phyloP scores from a whole-genome alignment of 2,329 filamentous ascomycete species.

The Claviceps africana region DNA sequence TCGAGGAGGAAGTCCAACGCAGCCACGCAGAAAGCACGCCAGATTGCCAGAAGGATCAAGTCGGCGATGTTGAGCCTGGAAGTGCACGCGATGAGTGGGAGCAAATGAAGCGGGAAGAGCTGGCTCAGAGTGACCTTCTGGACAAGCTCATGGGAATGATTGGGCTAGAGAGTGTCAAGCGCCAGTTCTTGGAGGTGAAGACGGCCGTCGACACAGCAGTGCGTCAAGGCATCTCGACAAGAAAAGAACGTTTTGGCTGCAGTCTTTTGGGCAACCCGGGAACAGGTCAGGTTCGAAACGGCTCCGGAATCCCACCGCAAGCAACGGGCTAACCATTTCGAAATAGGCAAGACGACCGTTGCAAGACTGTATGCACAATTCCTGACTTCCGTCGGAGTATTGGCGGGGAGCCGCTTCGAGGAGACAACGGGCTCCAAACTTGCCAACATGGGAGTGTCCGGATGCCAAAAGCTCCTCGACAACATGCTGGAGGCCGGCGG shows the following conservation, averaged over 20 bases:
- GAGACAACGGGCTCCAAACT: constrained; percentile 57
- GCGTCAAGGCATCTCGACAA: constrained; percentile 41
- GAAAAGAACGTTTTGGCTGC: constrained; percentile 45
- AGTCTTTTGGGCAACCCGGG: constrained; percentile 60
- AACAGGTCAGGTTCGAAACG: constrained; percentile 37
- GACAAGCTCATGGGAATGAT: constrained; percentile 57
- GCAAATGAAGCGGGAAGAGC: constrained; percentile 39
- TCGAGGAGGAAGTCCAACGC: background rate
- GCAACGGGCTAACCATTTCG: background rate
- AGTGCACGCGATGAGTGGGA: constrained; percentile 44
- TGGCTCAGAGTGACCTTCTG: constrained; percentile 33
- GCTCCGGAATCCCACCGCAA: background rate
- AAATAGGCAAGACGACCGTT: constrained; percentile 53
- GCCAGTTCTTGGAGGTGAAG: constrained; percentile 48
- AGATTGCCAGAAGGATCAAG: background rate
- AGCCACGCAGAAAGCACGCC: background rate
- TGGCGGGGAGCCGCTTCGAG: constrained; percentile 45
- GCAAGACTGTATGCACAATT: constrained; percentile 57
- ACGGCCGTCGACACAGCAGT: constrained; percentile 43
- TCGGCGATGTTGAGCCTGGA: background rate
- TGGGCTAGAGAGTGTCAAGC: constrained; percentile 56
- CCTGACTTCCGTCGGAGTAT: constrained; percentile 43
- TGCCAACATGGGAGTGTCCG: constrained; percentile 45
- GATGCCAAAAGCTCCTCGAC: constrained; percentile 36
- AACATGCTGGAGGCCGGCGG: constrained; percentile 42